Conservation (phyloP, 2,329 filamentous ascomycete genomes). For the Colletotrichum costaricense region DNA sequence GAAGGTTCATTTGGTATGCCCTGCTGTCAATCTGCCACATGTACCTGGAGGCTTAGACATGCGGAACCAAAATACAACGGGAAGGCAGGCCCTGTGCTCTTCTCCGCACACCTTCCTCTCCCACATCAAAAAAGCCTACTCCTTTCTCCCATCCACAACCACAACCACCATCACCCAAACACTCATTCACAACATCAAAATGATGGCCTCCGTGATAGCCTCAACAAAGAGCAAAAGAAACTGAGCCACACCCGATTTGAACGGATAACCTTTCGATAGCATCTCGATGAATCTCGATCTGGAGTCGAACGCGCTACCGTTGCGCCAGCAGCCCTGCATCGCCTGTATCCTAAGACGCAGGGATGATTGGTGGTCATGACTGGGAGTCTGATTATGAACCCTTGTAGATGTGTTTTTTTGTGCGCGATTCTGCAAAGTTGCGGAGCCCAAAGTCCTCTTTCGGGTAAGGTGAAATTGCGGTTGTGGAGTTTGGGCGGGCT, state of each 20-base stretch:
- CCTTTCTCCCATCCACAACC: background rate
- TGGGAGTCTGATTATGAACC: background rate
- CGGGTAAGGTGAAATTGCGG: background rate
- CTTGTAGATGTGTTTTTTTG: background rate
- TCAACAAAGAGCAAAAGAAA: background rate
- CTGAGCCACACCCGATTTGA: slow-evolving; percentile 9
- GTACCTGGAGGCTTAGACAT: background rate
- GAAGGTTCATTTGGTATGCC: background rate
- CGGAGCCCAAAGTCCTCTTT: background rate
- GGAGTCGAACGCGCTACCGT: slow-evolving; percentile 12
- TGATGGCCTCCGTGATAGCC: background rate
- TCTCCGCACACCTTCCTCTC: background rate
- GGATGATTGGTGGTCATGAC: background rate
- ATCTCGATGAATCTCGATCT: background rate
- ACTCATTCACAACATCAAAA: background rate
- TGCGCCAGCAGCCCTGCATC: background rate
- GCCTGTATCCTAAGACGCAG: background rate
- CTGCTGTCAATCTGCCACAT: background rate
- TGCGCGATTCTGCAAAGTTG: background rate
- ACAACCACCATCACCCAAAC: background rate
- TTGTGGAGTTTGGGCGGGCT: background rate
- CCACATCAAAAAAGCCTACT: background rate
- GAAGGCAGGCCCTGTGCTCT: background rate
- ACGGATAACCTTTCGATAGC: slow-evolving; percentile 6
- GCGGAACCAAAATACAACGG: background rate